Evolutionary conservation across 2,329 filamentous ascomycete species (phyloP).

Genomic region (Xylariaceae sp.): DNA sequence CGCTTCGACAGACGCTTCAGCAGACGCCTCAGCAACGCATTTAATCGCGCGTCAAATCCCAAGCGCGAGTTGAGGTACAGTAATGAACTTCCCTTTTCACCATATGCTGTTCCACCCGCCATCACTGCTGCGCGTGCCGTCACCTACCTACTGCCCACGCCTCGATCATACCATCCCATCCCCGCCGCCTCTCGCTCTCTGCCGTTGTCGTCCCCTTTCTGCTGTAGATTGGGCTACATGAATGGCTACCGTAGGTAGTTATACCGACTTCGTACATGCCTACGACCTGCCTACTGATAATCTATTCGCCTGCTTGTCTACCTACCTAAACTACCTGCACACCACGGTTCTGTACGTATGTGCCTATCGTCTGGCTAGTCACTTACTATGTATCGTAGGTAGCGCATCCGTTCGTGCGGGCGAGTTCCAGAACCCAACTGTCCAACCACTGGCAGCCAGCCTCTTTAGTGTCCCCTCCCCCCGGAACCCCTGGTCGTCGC

Average conservation of each 20-base stretch:
- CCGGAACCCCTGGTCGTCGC: conserved; percentile 15
- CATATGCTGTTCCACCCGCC: not conserved
- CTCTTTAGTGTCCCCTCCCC: conserved; percentile 2
- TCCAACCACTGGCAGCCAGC: conserved; percentile 7
- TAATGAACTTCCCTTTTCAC: conserved; percentile 9
- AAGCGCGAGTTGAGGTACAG: conserved; percentile 35
- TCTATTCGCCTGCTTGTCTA: not conserved
- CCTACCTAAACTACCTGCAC: not conserved
- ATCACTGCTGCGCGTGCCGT: not conserved
- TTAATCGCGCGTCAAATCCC: conserved; percentile 45
- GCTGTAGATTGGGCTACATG: conserved; percentile 29
- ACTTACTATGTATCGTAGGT: conserved; percentile 1
- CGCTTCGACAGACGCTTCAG: conserved; percentile 38
- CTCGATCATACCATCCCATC: not conserved
- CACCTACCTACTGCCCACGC: not conserved
- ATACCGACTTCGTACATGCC: too few relatives aligned
- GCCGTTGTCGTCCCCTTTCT: conserved; percentile 5
- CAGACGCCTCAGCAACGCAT: conserved; percentile 37
- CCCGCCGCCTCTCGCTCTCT: conserved; percentile 1
- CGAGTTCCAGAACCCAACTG: conserved; percentile 16
- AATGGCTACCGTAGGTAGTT: not conserved
- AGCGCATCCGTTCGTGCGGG: conserved; percentile 12
- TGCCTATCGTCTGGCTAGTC: conserved; percentile 7
- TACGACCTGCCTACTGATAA: not conserved
- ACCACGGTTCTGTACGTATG: not conserved